phyloP scores from a whole-genome alignment of 2,329 filamentous ascomycete genomes.

The Cytospora piceae region DNA sequence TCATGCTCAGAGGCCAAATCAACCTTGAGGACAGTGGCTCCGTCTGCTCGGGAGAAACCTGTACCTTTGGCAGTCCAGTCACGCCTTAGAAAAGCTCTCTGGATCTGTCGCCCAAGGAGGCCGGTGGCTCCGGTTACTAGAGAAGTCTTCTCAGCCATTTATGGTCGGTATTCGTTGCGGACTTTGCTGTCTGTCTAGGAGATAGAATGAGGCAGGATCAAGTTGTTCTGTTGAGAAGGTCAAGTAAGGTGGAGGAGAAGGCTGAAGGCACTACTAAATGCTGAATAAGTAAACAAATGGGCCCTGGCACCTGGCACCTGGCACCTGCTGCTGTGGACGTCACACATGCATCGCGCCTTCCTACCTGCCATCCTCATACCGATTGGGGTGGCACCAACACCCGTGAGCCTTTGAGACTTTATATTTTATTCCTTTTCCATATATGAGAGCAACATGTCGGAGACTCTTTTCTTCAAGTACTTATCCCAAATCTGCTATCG shows the following conservation, averaged over 20 bases:
- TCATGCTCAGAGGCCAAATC: constrained; percentile 53
- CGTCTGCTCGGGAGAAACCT: constrained; percentile 74
- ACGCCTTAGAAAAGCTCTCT: constrained; percentile 67
- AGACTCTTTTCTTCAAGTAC: too few relatives aligned
- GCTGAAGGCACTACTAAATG: too few relatives aligned
- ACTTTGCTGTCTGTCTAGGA: background rate
- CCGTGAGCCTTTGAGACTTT: too few relatives aligned
- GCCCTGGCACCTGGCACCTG: too few relatives aligned
- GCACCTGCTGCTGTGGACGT: too few relatives aligned
- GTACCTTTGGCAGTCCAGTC: constrained; percentile 75
- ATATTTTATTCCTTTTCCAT: too few relatives aligned
- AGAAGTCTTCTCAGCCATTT: constrained; percentile 55
- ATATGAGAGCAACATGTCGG: too few relatives aligned
- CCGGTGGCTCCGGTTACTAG: constrained; percentile 86
- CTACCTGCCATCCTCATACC: too few relatives aligned
- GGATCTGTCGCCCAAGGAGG: constrained; percentile 78
- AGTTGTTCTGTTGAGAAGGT: background rate
- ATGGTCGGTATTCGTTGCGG: background rate
- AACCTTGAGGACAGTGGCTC: constrained; percentile 66
- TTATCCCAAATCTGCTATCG: too few relatives aligned
- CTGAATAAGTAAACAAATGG: too few relatives aligned
- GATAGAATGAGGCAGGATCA: background rate
- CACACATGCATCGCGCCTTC: too few relatives aligned
- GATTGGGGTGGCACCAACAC: too few relatives aligned
- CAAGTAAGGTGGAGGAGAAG: background rate